Evolutionary conservation across 2,329 filamentous ascomycete species (phyloP), one percentile per base, ranked within the genome.

Genomic region (Ceratocystis cubensis): DNA sequence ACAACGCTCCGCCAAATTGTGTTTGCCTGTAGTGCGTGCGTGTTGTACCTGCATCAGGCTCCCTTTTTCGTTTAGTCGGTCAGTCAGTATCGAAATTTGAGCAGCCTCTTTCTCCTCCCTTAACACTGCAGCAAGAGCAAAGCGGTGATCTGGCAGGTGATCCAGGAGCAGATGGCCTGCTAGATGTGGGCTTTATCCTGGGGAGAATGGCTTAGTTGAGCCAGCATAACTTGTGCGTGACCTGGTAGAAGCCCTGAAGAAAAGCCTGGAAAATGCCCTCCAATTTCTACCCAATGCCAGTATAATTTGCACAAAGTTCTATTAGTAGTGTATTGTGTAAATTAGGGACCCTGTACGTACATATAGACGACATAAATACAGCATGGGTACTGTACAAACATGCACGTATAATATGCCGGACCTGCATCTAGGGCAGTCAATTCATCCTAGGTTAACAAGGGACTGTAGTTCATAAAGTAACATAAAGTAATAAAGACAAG

Each of bases 361-460:
- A 41, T 41, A 41, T 41, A 41, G 8, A 41, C 37, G 37, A 41
- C 37, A 41, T 41, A 41, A 41, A 41, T 0, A 0, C 37, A 1
- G 37, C 13, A 41, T 13, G 37, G 37, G 37, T 41, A 41, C 15
- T 41, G 37, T 41, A 41, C 37, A 41, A 41, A 15, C 37, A 33
- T 59, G 56, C 56, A 37, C 56, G 56, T 59, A 59, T 59, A 59
- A 59, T 59, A 59, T 59, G 28, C 56, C 28, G 56, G 56, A 59
- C 56, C 56, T 59, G 56, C 56, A 59, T 59, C 28, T 59, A 59
- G 56, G 56, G 56, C 56, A 59, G 30, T 30, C 56, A 37, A 59
- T 28, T 59, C 56, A 59, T 59, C 56, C 56, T 37, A 59, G 56
- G 25, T 59, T 59, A n/a, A 37, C 56, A 59, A 30, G 56, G 28